Percentiles rank a stretch among this genome's conserved stretches.
Evolutionary conservation across 2,329 filamentous ascomycete species (phyloP).

Genomic region (Fusarium setosum): DNA sequence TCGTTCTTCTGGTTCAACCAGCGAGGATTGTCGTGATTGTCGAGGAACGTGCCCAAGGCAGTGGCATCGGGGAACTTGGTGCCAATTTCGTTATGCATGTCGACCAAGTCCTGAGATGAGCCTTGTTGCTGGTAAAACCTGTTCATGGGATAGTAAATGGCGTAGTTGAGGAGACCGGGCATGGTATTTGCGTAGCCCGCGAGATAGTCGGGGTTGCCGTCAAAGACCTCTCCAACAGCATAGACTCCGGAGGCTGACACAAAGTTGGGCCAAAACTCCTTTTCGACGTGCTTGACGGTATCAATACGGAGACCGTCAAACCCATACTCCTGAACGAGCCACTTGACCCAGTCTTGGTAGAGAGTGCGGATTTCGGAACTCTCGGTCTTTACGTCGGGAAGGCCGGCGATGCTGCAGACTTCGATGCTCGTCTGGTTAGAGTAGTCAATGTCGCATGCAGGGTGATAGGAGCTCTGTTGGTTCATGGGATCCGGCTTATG

Average conservation of each 20-base stretch:
- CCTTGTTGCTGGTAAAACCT: slow-evolving; percentile 52
- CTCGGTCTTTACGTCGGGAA: slow-evolving; percentile 72
- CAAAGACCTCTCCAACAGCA: slow-evolving; percentile 69
- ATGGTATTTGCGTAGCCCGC: slow-evolving; percentile 64
- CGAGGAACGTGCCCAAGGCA: slow-evolving; percentile 59
- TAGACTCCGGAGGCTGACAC: slow-evolving; percentile 66
- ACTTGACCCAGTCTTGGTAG: slow-evolving; percentile 69
- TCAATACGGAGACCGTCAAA: slow-evolving; percentile 73
- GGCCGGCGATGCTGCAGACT: slow-evolving; percentile 37
- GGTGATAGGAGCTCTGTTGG: slow-evolving; percentile 46
- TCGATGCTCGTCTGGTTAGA: slow-evolving; percentile 26
- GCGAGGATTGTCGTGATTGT: slow-evolving; percentile 70
- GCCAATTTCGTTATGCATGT: slow-evolving; percentile 52
- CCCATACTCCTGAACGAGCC: slow-evolving; percentile 68
- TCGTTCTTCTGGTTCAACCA: slow-evolving; percentile 65
- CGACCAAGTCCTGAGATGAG: slow-evolving; percentile 52
- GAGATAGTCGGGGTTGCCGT: slow-evolving; percentile 63
- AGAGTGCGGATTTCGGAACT: slow-evolving; percentile 58
- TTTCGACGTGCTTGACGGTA: slow-evolving; percentile 71
- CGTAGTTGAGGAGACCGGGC: slow-evolving; percentile 72
- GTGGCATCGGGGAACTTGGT: slow-evolving; percentile 44
- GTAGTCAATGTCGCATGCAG: slow-evolving; percentile 20
- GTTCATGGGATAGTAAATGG: slow-evolving; percentile 57
- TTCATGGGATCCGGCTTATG: slow-evolving; percentile 59
- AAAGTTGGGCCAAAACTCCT: slow-evolving; percentile 68